These are phyloP conservation scores for Garcia nutans DNA, from an alignment of 345 rosid genomes.

Conservation along the genomic window DNA sequence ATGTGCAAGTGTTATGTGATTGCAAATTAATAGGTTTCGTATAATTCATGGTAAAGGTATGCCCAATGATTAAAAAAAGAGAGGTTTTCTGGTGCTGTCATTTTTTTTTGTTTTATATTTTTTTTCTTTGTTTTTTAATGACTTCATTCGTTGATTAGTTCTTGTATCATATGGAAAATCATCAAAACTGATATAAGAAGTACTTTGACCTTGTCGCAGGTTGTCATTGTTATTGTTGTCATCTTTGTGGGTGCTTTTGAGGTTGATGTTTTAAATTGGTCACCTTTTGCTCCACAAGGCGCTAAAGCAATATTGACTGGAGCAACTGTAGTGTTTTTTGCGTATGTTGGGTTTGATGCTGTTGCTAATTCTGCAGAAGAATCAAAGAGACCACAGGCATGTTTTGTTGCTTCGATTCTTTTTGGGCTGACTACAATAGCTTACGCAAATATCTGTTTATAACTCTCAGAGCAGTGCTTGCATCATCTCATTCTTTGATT, in stretches of 20 bases:
- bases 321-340: slow-evolving; percentile 91
- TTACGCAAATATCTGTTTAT: neutral
- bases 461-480: neutral
- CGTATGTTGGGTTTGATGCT: slow-evolving; percentile 98
- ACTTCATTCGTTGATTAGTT: neutral
- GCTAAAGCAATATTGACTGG: slow-evolving; percentile 74
- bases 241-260: slow-evolving; percentile 76
- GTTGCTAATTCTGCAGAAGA: slow-evolving; percentile 98
- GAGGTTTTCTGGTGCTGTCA: neutral
- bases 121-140: neutral
- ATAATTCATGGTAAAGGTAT: neutral
- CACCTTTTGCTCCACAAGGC: slow-evolving; percentile 91
- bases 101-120: neutral
- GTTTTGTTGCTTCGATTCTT: slow-evolving; percentile 18
- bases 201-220: slow-evolving; percentile 38
- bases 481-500: slow-evolving; percentile 9
- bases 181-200: neutral
- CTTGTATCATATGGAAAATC: neutral
- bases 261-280: slow-evolving; percentile 85
- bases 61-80: neutral
- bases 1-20: neutral
- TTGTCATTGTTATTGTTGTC: slow-evolving; percentile 76
- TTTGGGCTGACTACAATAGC: neutral
- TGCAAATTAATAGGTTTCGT: neutral
- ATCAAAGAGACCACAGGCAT: slow-evolving; percentile 84